These are phyloP conservation scores for Ophiocordyceps camponoti-floridani DNA, from an alignment of 2,329 filamentous ascomycete species.

Conservation along the genomic window DNA sequence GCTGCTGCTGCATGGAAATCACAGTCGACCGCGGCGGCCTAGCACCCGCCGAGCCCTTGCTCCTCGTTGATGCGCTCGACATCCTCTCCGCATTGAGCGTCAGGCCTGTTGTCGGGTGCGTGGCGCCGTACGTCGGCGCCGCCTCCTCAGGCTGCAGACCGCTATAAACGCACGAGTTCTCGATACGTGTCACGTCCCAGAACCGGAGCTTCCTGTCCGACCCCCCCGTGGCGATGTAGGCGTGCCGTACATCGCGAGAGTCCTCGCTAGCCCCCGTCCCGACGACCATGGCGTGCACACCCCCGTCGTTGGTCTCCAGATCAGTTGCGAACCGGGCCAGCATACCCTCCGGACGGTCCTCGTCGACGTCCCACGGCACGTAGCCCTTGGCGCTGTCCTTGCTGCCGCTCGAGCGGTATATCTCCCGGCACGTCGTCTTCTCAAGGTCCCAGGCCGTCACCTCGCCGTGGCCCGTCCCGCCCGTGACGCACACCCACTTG, in stretches of 20 bases:
- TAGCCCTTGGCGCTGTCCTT: conserved; percentile 49
- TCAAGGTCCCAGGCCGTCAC: conserved; percentile 93
- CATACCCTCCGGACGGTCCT: conserved; percentile 75
- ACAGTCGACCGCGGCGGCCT: conserved; percentile 59
- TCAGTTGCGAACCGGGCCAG: conserved; percentile 67
- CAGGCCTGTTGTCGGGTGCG: conserved; percentile 43
- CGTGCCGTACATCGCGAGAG: conserved; percentile 54
- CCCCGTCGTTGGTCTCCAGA: conserved; percentile 46
- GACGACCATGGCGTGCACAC: conserved; percentile 58
- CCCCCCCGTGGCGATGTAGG: conserved; percentile 74
- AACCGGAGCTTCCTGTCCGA: conserved; percentile 84
- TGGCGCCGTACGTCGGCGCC: conserved; percentile 53
- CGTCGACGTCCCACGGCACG: conserved; percentile 76
- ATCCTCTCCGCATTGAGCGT: conserved; percentile 48
- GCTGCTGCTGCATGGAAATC: conserved; percentile 75
- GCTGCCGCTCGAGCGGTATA: conserved; percentile 55
- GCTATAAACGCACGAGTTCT: conserved; percentile 65
- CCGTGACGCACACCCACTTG: conserved; percentile 75
- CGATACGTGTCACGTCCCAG: conserved; percentile 71
- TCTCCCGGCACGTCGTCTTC: conserved; percentile 71
- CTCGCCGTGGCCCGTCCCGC: conserved; percentile 73
- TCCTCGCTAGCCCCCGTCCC: conserved; percentile 56
- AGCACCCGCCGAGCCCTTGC: conserved; percentile 10
- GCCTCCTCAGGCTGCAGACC: conserved; percentile 54
- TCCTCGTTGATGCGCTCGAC: conserved; percentile 14